Evolutionary conservation across 2,329 filamentous ascomycete species (phyloP).

Genomic region (Aspergillus niger): DNA sequence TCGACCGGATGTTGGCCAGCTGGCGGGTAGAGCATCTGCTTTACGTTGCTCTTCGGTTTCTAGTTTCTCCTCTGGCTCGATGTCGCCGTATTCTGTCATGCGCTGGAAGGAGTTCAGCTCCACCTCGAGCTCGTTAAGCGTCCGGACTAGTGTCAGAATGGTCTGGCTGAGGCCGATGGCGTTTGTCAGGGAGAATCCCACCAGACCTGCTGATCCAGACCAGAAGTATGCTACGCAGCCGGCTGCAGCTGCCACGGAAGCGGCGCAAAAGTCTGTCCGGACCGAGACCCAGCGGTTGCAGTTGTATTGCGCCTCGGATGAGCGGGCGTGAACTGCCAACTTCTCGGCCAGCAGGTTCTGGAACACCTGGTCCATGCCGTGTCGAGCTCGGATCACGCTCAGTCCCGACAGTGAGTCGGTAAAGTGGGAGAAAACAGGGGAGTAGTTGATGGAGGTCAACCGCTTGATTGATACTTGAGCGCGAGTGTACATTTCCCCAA

Average conservation of each 20-base stretch:
- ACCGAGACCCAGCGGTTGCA: conserved; percentile 61
- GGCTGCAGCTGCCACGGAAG: conserved; percentile 54
- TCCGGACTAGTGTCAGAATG: conserved; percentile 55
- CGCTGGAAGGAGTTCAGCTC: conserved; percentile 51
- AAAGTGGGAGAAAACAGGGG: conserved; percentile 61
- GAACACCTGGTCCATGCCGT: conserved; percentile 53
- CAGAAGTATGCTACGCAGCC: conserved; percentile 56
- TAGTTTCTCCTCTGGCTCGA: conserved; percentile 27
- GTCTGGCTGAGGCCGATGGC: conserved; percentile 57
- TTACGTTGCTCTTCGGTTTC: conserved; percentile 10
- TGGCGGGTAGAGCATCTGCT: conserved; percentile 18
- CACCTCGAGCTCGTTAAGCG: conserved; percentile 60
- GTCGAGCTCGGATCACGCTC: conserved; percentile 55
- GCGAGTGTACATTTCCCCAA: conserved; percentile 56
- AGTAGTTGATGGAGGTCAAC: conserved; percentile 51
- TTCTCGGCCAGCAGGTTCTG: conserved; percentile 54
- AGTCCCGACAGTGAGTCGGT: conserved; percentile 56
- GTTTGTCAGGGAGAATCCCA: conserved; percentile 60
- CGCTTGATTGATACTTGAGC: conserved; percentile 53
- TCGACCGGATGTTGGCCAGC: conserved; percentile 27
- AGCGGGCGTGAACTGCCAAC: conserved; percentile 50
- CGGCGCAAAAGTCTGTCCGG: conserved; percentile 58
- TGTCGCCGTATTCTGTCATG: conserved; percentile 28
- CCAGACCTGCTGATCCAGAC: conserved; percentile 53
- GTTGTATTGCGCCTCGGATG: conserved; percentile 56